phyloP scores from a whole-genome alignment of 441 rosid genomes.

The Manihot esculenta region DNA sequence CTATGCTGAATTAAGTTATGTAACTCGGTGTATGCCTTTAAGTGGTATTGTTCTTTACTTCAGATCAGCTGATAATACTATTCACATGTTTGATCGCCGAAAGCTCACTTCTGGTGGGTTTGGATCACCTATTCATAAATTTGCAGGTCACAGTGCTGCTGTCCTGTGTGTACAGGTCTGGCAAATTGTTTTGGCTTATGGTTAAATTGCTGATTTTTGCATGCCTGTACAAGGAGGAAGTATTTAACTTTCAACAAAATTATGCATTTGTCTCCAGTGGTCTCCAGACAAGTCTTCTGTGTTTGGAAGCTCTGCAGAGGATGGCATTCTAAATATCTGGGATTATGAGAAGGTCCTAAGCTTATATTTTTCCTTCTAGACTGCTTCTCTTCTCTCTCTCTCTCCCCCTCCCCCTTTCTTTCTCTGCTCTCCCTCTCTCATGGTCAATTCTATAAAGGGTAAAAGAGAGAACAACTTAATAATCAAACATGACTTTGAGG shows the following conservation, averaged over 20 bases:
- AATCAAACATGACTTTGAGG: not conserved
- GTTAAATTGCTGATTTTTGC: not conserved
- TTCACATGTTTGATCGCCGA: constrained; percentile 77
- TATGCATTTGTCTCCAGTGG: constrained; percentile 56
- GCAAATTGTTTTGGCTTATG: not conserved
- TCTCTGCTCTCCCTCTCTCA: not conserved
- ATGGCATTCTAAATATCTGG: constrained; percentile 91
- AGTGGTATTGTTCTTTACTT: constrained; percentile 8
- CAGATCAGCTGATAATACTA: constrained; percentile 86
- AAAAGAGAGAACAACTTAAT: not conserved
- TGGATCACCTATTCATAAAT: constrained; percentile 70
- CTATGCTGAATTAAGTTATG: not conserved
- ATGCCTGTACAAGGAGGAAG: not conserved
- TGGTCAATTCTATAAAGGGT: not conserved
- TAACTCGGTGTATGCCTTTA: not conserved
- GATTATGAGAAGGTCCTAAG: constrained; percentile 55
- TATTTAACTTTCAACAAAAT: constrained; percentile 14
- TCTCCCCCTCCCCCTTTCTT: not conserved
- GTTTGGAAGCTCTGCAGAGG: constrained; percentile 97
- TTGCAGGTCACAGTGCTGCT: constrained; percentile 83
- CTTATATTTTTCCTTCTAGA: not conserved
- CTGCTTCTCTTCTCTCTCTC: not conserved
- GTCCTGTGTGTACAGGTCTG: constrained; percentile 87
- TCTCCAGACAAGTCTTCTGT: constrained; percentile 90
- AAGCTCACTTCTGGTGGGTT: constrained; percentile 64